Percentiles rank a stretch among this genome's conserved stretches.
Conservation (phyloP, 257 asterid species). For the Nicotiana attenuata region DNA sequence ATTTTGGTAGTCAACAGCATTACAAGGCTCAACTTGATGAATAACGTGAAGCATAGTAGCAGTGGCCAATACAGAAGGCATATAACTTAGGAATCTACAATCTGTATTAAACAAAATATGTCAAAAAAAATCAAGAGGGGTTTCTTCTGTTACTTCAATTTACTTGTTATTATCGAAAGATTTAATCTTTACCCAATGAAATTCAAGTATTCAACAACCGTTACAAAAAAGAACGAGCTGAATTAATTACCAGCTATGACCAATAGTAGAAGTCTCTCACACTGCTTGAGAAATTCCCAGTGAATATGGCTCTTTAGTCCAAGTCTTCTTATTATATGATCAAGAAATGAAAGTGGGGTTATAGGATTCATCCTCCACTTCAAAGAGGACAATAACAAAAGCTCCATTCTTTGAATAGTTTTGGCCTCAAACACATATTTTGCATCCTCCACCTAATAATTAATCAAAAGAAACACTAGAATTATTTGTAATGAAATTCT, state of each 20-base stretch:
- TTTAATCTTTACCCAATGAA: slow-evolving; percentile 7
- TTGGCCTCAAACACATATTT: no score
- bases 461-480: background rate
- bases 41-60: slow-evolving; percentile 81
- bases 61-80: slow-evolving; percentile 73
- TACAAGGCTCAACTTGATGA: slow-evolving; percentile 44
- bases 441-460: slow-evolving; percentile 41
- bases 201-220: slow-evolving; percentile 39
- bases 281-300: slow-evolving; percentile 53
- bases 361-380: slow-evolving; percentile 92
- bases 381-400: slow-evolving; percentile 58
- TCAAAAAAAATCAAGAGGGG: background rate
- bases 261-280: slow-evolving; percentile 55
- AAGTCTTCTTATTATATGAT: slow-evolving; percentile 65
- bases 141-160: slow-evolving; percentile 33
- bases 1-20: slow-evolving; percentile 47
- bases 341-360: slow-evolving; percentile 76
- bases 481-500: background rate
- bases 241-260: slow-evolving; percentile 48
- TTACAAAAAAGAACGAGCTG: background rate
- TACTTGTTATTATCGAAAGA: slow-evolving; percentile 13
- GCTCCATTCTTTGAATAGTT: slow-evolving; percentile 48
- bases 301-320: slow-evolving; percentile 44
- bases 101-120: slow-evolving; percentile 29
- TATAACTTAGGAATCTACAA: slow-evolving; percentile 47